Percentiles rank a stretch among this genome's conserved stretches.
phyloP scores from a whole-genome alignment of 2,329 filamentous ascomycete genomes.

The Elsinoe fawcettii region DNA sequence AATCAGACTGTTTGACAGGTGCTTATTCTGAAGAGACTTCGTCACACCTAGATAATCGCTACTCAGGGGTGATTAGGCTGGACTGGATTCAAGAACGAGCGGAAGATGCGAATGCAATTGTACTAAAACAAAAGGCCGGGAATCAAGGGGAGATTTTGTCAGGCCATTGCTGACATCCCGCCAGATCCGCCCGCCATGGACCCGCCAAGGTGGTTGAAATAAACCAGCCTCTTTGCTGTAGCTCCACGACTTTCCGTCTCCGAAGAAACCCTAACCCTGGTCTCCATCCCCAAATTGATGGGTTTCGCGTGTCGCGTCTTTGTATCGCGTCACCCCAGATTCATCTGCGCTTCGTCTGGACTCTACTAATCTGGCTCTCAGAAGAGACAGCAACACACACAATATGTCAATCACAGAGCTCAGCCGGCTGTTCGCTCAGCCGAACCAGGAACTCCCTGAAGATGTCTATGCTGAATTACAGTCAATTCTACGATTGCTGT shows the following conservation, averaged over 20 bases:
- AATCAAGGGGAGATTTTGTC: background rate
- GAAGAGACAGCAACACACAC: background rate
- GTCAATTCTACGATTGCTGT: slow-evolving; percentile 79
- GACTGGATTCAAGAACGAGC: background rate
- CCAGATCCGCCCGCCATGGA: slow-evolving; percentile 1
- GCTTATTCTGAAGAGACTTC: background rate
- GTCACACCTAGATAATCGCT: background rate
- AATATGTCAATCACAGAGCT: slow-evolving; percentile 37
- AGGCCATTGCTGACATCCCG: slow-evolving; percentile 8
- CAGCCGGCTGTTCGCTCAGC: slow-evolving; percentile 52
- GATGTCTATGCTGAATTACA: slow-evolving; percentile 76
- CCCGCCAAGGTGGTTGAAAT: background rate
- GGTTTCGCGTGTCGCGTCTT: slow-evolving; percentile 23
- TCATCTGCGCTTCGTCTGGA: background rate
- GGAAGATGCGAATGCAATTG: background rate
- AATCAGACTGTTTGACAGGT: background rate
- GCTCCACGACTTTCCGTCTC: background rate
- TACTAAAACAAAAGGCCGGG: background rate
- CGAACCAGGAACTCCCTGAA: slow-evolving; percentile 50
- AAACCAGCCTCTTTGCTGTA: background rate
- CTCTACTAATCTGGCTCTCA: background rate
- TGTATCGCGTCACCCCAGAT: slow-evolving; percentile 15
- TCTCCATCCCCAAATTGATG: background rate
- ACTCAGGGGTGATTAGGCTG: background rate
- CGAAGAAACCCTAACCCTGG: background rate